These are phyloP conservation scores for Copromyces sp. DNA, from an alignment of 495 filamentous ascomycete genomes.

Conservation along the genomic window DNA sequence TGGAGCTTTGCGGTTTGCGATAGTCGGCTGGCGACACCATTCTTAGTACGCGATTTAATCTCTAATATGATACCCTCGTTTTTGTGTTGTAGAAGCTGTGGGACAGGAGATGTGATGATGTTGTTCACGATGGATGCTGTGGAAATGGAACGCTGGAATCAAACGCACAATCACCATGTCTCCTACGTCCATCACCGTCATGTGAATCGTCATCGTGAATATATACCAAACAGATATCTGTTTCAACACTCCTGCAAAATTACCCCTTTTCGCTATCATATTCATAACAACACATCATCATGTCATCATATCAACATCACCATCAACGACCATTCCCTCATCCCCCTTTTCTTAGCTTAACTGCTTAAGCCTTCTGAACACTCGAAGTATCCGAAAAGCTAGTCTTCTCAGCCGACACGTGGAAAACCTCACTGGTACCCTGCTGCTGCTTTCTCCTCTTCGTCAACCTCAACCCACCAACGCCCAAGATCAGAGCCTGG, in stretches of 20 bases:
- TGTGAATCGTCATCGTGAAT: background rate
- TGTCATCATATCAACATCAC: background rate
- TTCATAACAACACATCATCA: background rate
- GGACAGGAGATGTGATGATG: background rate
- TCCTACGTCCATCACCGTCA: background rate
- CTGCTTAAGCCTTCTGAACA: background rate
- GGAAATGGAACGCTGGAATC: background rate
- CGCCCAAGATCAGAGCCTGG: conserved; percentile 29
- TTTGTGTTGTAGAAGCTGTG: background rate
- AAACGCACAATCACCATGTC: background rate
- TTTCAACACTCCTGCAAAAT: background rate
- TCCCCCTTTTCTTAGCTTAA: too few species aligned
- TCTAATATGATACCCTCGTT: background rate
- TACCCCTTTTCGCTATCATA: background rate
- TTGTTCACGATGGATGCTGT: background rate
- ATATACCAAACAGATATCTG: background rate
- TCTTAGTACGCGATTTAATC: background rate
- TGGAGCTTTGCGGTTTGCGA: conserved; percentile 40
- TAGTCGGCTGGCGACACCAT: background rate
- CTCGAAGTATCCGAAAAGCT: background rate
- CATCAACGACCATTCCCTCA: background rate
- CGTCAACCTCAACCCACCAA: conserved; percentile 26
- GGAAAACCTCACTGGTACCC: background rate
- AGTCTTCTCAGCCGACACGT: background rate
- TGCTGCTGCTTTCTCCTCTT: conserved; percentile 16